Evolutionary conservation across 1,284 basidiomycete genomes (phyloP), one percentile per base, ranked within the genome.

Genomic region (Ustilago nuda): DNA sequence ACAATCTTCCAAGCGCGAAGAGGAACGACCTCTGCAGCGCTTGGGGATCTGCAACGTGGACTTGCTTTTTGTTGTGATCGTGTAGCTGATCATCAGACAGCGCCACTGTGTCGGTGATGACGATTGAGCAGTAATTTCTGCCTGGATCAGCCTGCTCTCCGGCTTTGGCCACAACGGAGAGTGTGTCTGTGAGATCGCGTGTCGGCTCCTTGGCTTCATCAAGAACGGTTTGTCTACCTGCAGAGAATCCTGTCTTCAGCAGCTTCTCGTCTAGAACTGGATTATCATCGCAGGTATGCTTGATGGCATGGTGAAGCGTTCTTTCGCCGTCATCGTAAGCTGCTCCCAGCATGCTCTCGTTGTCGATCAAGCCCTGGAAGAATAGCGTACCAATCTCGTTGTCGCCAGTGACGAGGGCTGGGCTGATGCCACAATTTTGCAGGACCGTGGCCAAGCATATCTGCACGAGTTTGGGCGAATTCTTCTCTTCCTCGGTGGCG

Each of bases 391-490:
- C 23, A 30, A 55, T 15, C 7, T 2, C 3, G 8, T 33, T 46
- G 37, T 33, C 23, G 37, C 59, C 51, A 2, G 9, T 30, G 2
- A 66, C 36, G 7, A 53, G 7, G 3, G 51, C 39, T 1, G 56
- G 63, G 17, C 36, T 53, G 12, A 72, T 23, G 11, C 64, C 70
- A 30, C 60, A 67, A 35, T 66, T 64, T 23, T 56, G 53, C 9
- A 67, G 60, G 17, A 72, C 54, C 8, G 54, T 48, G 27, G 57
- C 56, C 4, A 72, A 19, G 35, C 70, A 72, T 17, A 52, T 39
- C 32, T 63, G 70, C 56, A 60, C 48, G 37, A 54, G 11, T 15
- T 13, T 7, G 7, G 48, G 32, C n/a, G 19, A 39, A 4, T 6
- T 4, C 19, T 56, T n/a, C 15, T 33, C 2, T 9, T 51, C 46